Evolutionary conservation across 305 asterid species (phyloP).

Genomic region (Fraxinus sp.): DNA sequence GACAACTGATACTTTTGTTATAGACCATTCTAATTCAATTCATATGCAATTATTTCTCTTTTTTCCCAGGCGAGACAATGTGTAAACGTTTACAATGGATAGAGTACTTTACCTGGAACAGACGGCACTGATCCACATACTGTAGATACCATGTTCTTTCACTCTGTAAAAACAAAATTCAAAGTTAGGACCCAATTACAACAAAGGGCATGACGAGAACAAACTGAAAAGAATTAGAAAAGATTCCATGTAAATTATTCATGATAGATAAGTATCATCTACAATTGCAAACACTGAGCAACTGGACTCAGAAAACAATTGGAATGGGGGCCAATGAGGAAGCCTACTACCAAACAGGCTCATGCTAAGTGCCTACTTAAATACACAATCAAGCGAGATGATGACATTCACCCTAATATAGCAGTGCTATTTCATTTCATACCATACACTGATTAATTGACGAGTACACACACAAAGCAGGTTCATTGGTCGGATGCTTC

Average conservation of each 20-base stretch:
- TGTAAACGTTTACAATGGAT: not conserved
- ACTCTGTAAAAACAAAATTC: conserved; percentile 36
- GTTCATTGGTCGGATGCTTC: not conserved
- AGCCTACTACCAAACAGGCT: not conserved
- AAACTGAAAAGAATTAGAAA: not conserved
- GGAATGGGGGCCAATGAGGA: not conserved
- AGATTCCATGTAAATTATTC: not conserved
- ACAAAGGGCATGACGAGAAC: not conserved
- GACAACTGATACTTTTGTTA: not conserved
- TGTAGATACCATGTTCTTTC: conserved; percentile 62
- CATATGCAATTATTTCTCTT: not conserved
- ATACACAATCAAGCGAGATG: not conserved
- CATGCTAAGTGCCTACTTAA: not conserved
- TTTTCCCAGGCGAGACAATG: not conserved
- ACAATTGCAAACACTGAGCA: not conserved
- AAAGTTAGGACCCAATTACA: conserved; percentile 16
- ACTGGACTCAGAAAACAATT: not conserved
- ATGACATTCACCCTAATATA: not conserved
- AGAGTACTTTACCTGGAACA: conserved; percentile 35
- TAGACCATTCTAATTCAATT: not conserved
- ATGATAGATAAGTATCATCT: not conserved
- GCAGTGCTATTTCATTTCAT: not conserved
- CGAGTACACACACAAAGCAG: not conserved
- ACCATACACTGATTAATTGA: not conserved
- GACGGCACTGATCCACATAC: conserved; percentile 47